Percentiles rank a stretch among this genome's conserved stretches.
These are phyloP conservation scores for Stylosanthes scabra DNA, from an alignment of 331 rosid species.

Conservation along the genomic window DNA sequence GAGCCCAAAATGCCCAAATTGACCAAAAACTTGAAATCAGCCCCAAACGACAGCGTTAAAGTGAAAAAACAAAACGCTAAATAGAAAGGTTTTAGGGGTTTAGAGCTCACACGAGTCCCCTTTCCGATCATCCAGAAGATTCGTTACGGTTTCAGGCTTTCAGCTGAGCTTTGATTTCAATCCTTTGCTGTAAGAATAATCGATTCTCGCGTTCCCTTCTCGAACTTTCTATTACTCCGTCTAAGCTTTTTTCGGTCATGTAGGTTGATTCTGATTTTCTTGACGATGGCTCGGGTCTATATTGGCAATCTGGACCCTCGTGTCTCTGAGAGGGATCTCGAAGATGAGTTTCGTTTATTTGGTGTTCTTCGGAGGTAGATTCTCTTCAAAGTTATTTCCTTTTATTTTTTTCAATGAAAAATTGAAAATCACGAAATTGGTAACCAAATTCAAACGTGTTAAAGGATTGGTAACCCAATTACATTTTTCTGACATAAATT, in stretches of 20 bases:
- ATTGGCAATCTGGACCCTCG: constrained; percentile 95
- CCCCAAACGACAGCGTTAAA: not conserved
- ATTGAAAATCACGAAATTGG: not conserved
- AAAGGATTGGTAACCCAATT: not conserved
- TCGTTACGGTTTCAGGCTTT: not conserved
- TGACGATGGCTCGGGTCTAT: constrained; percentile 80
- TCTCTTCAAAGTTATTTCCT: not conserved
- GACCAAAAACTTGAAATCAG: not conserved
- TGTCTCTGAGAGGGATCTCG: constrained; percentile 88
- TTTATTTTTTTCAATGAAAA: too few species aligned
- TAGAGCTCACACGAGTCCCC: not conserved
- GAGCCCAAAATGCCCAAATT: not conserved
- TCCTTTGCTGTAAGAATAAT: not conserved
- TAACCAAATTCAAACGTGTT: not conserved
- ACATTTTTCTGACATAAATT: not conserved
- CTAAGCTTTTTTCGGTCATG: not conserved
- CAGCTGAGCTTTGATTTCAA: constrained; percentile 8
- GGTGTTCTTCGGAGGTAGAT: constrained; percentile 90
- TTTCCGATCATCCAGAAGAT: not conserved
- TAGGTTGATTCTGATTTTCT: constrained; percentile 43
- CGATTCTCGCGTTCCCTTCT: not conserved
- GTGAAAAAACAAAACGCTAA: not conserved
- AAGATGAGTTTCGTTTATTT: constrained; percentile 87
- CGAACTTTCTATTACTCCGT: not conserved
- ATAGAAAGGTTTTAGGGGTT: constrained; percentile 38